phyloP scores from a whole-genome alignment of 441 rosid genomes.

The Sinapis alba region DNA sequence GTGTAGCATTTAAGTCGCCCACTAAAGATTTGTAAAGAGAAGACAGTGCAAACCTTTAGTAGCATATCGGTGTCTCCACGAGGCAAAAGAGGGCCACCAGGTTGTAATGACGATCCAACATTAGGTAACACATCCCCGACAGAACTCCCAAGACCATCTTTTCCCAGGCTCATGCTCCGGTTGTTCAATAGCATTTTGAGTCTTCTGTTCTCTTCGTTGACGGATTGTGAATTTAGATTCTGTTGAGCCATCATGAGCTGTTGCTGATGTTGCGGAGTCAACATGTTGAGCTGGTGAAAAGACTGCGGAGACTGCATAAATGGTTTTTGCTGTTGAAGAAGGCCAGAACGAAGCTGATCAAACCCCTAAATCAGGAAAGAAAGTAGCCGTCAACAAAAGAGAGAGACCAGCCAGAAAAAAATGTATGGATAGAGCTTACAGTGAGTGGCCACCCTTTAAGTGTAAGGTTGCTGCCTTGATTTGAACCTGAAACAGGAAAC shows the following conservation, averaged over 20 bases:
- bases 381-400: constrained; percentile 19
- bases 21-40: background rate
- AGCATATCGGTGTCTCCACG: constrained; percentile 65
- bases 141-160: constrained; percentile 63
- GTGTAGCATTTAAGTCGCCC: background rate
- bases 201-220: constrained; percentile 72
- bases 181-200: constrained; percentile 67
- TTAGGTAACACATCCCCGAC: constrained; percentile 64
- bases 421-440: constrained; percentile 49
- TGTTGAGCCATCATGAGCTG: constrained; percentile 87
- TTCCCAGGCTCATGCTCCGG: constrained; percentile 61
- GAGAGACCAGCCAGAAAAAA: constrained; percentile 8
- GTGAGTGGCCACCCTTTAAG: constrained; percentile 97
- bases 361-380: constrained; percentile 56
- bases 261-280: constrained; percentile 82
- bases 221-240: constrained; percentile 70
- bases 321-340: constrained; percentile 75
- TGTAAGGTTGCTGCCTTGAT: constrained; percentile 82
- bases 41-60: constrained; percentile 52
- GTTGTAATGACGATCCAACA: constrained; percentile 64
- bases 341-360: constrained; percentile 71
- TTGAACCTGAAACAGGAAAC: constrained; percentile 67
- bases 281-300: constrained; percentile 74
- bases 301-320: constrained; percentile 80
- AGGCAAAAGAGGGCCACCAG: constrained; percentile 49